Evolutionary conservation across 441 rosid species (phyloP).

Genomic region (Melastoma candidum): DNA sequence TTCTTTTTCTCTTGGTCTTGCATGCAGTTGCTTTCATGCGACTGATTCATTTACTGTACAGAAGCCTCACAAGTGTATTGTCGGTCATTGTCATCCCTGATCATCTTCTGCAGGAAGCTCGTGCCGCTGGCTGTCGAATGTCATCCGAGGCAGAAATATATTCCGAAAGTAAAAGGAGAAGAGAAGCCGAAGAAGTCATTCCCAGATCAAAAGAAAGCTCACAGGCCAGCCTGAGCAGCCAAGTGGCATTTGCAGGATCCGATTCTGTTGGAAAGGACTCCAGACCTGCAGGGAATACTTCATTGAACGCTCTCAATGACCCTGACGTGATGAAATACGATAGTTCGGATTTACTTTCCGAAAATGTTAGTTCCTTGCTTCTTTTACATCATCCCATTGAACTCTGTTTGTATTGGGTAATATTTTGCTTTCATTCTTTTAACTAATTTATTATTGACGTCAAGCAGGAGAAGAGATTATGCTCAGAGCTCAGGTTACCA

Average conservation of each 20-base stretch:
- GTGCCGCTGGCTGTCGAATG: constrained; percentile 78
- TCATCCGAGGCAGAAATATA: constrained; percentile 75
- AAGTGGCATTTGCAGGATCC: constrained; percentile 31
- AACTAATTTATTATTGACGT: neutral
- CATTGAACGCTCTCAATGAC: constrained; percentile 51
- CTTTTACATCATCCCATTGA: neutral
- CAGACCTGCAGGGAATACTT: constrained; percentile 47
- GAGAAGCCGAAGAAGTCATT: constrained; percentile 70
- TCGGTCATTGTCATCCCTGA: too few species aligned
- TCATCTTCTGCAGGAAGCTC: constrained; percentile 58
- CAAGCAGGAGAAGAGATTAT: constrained; percentile 22
- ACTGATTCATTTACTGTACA: too few species aligned
- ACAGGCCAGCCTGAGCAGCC: constrained; percentile 39
- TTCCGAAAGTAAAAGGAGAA: constrained; percentile 51
- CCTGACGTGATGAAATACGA: constrained; percentile 45
- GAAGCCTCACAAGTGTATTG: too few species aligned
- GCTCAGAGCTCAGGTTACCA: constrained; percentile 43
- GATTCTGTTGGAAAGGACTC: constrained; percentile 35
- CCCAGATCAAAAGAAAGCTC: constrained; percentile 56
- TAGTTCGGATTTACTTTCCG: constrained; percentile 69
- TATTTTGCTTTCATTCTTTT: neutral
- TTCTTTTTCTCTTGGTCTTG: too few species aligned
- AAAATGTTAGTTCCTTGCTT: constrained; percentile 42
- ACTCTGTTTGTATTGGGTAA: neutral
- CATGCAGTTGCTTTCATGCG: too few species aligned